phyloP scores from a whole-genome alignment of 371 early-diverging fungal genomes.

The Circinella umbellata region DNA sequence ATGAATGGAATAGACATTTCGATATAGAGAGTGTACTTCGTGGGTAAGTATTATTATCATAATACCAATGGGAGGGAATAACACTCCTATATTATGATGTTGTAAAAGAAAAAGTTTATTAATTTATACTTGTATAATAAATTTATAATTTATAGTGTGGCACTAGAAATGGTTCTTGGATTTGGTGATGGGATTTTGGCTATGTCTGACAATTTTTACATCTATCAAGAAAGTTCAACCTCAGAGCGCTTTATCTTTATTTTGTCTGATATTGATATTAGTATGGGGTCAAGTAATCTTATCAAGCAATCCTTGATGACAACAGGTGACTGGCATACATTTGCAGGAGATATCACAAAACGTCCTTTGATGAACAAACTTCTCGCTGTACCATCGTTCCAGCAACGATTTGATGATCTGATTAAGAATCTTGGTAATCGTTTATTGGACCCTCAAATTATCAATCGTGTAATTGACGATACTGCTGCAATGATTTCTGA shows the following conservation, averaged over 20 bases:
- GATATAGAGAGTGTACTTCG: conserved; percentile 40
- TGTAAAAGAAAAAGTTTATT: not conserved
- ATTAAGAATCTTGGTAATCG: conserved; percentile 20
- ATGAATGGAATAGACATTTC: conserved; percentile 31
- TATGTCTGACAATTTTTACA: conserved; percentile 40
- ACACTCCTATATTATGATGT: not conserved
- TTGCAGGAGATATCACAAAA: conserved; percentile 20
- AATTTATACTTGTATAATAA: not conserved
- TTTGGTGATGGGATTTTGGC: conserved; percentile 42
- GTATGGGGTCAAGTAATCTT: conserved; percentile 24
- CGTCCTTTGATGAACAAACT: conserved; percentile 6
- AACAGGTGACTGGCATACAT: conserved; percentile 30
- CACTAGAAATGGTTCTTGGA: conserved; percentile 38
- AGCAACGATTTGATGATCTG: conserved; percentile 26
- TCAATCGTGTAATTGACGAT: conserved; percentile 28
- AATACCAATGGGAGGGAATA: not conserved
- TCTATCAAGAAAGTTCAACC: conserved; percentile 17
- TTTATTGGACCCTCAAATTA: conserved; percentile 22
- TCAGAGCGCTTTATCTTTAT: conserved; percentile 26
- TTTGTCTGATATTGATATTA: conserved; percentile 37
- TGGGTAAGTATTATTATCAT: conserved; percentile 20
- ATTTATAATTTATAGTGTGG: conserved; percentile 21
- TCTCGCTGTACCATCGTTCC: conserved; percentile 23
- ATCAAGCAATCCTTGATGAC: not conserved
- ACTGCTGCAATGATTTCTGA: conserved; percentile 29